Evolutionary conservation across 805 yeast genomes (phyloP).

Genomic region (Debaryomyces prosopidis): DNA sequence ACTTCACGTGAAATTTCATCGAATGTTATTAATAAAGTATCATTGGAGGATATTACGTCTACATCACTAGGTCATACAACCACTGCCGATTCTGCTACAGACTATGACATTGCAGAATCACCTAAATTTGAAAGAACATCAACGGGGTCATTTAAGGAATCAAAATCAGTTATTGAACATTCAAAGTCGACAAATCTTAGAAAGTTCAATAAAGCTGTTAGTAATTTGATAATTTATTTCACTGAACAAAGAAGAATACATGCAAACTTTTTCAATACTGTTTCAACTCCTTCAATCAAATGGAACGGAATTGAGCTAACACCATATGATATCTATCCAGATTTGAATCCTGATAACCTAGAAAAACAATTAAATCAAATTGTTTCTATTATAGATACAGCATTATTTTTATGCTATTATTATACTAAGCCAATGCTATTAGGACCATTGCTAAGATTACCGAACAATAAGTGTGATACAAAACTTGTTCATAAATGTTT

Average conservation of each 20-base stretch:
- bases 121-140: slow-evolving; percentile 2
- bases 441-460: slow-evolving; percentile 78
- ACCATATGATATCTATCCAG: slow-evolving; percentile 43
- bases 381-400: slow-evolving; percentile 67
- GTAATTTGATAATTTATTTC: slow-evolving; percentile 45
- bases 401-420: slow-evolving; percentile 73
- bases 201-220: slow-evolving; percentile 36
- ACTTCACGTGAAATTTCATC: not conserved
- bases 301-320: slow-evolving; percentile 50
- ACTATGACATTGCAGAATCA: slow-evolving; percentile 5
- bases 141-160: slow-evolving; percentile 5
- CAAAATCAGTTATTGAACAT: not conserved
- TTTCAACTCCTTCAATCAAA: slow-evolving; percentile 23
- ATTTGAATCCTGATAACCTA: slow-evolving; percentile 18
- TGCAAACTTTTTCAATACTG: slow-evolving; percentile 33
- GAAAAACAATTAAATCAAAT: slow-evolving; percentile 23
- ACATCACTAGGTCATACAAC: slow-evolving; percentile 6
- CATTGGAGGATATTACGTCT: slow-evolving; percentile 17
- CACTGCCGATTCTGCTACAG: slow-evolving; percentile 11
- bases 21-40: slow-evolving; percentile 18
- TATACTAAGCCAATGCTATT: slow-evolving; percentile 68
- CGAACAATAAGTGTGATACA: slow-evolving; percentile 70
- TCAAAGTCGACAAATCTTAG: slow-evolving; percentile 22
- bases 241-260: slow-evolving; percentile 56
- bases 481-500: slow-evolving; percentile 58